Evolutionary conservation across 2,329 filamentous ascomycete genomes (phyloP).

Genomic region (Neocucurbitaria cava): DNA sequence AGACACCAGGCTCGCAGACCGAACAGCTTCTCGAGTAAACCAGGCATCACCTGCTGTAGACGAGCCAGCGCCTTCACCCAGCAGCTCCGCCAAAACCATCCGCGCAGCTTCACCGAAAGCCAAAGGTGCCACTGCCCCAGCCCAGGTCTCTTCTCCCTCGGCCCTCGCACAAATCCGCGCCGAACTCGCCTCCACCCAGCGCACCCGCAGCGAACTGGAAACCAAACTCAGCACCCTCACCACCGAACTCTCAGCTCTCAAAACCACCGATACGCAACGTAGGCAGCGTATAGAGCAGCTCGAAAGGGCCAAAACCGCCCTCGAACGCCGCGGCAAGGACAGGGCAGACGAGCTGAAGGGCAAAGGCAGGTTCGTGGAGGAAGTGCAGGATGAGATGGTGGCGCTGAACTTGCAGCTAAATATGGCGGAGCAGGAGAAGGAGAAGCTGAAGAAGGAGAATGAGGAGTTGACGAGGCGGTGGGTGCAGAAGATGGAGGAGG

Average conservation of each 20-base stretch:
- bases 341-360: slow-evolving; percentile 83
- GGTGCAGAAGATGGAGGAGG: slow-evolving; percentile 86
- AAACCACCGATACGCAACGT: slow-evolving; percentile 66
- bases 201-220: slow-evolving; percentile 73
- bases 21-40: slow-evolving; percentile 43
- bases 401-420: slow-evolving; percentile 87
- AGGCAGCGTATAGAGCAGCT: slow-evolving; percentile 67
- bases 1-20: slow-evolving; percentile 58
- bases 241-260: slow-evolving; percentile 69
- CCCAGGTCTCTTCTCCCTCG: slow-evolving; percentile 20
- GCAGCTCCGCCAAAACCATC: slow-evolving; percentile 28
- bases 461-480: slow-evolving; percentile 87
- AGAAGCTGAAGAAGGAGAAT: slow-evolving; percentile 80
- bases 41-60: slow-evolving; percentile 31
- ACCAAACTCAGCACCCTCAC: slow-evolving; percentile 67
- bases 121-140: slow-evolving; percentile 21
- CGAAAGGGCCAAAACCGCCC: slow-evolving; percentile 65
- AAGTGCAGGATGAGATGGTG: slow-evolving; percentile 92
- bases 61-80: slow-evolving; percentile 22
- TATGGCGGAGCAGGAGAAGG: slow-evolving; percentile 77
- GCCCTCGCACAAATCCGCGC: slow-evolving; percentile 51
- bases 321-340: slow-evolving; percentile 75
- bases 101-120: slow-evolving; percentile 29
- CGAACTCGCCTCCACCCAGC: slow-evolving; percentile 79
- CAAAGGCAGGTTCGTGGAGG: slow-evolving; percentile 83